These are phyloP conservation scores for Gautieria morchelliformis DNA, from an alignment of 768 basidiomycete genomes.

Conservation along the genomic window DNA sequence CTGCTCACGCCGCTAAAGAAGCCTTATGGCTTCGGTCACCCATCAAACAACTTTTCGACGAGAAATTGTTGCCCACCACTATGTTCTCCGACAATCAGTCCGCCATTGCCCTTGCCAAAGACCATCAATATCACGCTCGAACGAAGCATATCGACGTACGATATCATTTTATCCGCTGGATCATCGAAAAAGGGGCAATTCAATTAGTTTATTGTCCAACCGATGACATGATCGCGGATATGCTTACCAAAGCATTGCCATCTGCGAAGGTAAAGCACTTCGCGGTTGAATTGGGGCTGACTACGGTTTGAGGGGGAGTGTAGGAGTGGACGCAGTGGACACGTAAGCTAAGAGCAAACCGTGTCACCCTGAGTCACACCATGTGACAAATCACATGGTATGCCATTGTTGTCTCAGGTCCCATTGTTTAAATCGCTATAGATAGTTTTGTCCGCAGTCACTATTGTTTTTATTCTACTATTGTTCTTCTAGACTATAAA, in stretches of 20 bases:
- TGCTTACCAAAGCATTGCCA: slow-evolving; percentile 25
- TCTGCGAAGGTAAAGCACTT: slow-evolving; percentile 9
- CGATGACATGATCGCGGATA: slow-evolving; percentile 23
- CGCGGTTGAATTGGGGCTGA: too few species aligned
- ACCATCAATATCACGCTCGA: slow-evolving; percentile 20
- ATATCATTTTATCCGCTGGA: slow-evolving; percentile 29
- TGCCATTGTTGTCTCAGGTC: too few species aligned
- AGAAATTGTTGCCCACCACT: slow-evolving; percentile 5
- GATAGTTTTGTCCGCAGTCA: too few species aligned
- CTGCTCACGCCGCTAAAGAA: slow-evolving; percentile 19
- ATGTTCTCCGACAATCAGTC: slow-evolving; percentile 19
- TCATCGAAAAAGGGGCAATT: slow-evolving; percentile 17
- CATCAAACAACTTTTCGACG: slow-evolving; percentile 9
- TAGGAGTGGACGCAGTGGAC: too few species aligned
- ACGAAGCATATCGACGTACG: slow-evolving; percentile 31
- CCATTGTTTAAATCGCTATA: too few species aligned
- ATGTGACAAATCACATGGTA: too few species aligned
- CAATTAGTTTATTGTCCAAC: slow-evolving; percentile 19
- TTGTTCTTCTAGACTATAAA: too few species aligned
- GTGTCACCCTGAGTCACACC: too few species aligned
- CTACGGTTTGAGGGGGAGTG: too few species aligned
- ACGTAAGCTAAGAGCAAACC: too few species aligned
- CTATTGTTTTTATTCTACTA: too few species aligned
- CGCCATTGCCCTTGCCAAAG: slow-evolving; percentile 14
- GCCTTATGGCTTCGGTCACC: slow-evolving; percentile 18